Evolutionary conservation across 148 eudicot species (phyloP).

Genomic region (Agrostemma githago): DNA sequence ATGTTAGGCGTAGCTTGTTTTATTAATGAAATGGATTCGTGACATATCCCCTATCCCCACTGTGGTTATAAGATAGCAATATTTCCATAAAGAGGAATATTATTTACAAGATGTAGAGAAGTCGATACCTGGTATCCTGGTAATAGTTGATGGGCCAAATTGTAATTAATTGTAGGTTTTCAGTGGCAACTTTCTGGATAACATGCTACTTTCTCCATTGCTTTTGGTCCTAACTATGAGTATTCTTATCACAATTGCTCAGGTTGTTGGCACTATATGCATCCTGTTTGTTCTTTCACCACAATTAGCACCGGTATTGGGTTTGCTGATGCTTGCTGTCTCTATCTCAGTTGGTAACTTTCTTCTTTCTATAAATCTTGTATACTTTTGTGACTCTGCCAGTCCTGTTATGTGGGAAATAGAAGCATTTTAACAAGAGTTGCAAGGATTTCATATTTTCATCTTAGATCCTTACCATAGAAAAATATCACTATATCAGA

Average conservation of each 20-base stretch:
- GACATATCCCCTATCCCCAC: not conserved
- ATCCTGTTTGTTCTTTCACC: slow-evolving; percentile 78
- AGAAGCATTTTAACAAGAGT: not conserved
- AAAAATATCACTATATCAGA: not conserved
- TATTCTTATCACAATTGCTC: slow-evolving; percentile 22
- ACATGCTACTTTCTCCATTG: not conserved
- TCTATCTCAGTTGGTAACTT: slow-evolving; percentile 67
- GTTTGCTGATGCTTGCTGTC: slow-evolving; percentile 70
- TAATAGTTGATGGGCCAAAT: not conserved
- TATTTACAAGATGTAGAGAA: not conserved
- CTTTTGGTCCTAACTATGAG: not conserved
- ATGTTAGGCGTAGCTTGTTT: slow-evolving; percentile 31
- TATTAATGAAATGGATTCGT: not conserved
- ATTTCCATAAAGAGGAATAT: not conserved
- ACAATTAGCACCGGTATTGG: slow-evolving; percentile 84
- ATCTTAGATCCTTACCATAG: not conserved
- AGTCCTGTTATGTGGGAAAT: not conserved
- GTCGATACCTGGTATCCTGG: slow-evolving; percentile 11
- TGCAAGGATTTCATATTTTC: not conserved
- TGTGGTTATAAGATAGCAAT: not conserved
- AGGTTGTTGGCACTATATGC: slow-evolving; percentile 84
- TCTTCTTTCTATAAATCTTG: not conserved
- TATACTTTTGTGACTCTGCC: not conserved
- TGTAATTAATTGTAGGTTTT: not conserved
- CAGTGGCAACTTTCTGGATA: not conserved